These are phyloP conservation scores for Xylariaceae sp. DNA, from an alignment of 2,329 filamentous ascomycete species.

Conservation along the genomic window DNA sequence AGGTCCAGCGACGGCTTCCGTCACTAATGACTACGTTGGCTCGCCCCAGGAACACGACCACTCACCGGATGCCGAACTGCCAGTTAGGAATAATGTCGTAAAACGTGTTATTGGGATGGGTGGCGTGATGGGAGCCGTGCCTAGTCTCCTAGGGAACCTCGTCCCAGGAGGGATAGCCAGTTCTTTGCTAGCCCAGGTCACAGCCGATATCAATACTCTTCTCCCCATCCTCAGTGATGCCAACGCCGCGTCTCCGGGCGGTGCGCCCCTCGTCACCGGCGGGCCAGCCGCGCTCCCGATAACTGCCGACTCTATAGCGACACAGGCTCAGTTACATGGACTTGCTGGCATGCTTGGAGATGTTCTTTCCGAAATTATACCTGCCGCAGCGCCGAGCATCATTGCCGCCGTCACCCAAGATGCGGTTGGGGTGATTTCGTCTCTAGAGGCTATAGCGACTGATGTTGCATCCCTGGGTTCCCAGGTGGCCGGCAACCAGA, in stretches of 20 bases:
- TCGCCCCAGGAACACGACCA: constrained; percentile 7
- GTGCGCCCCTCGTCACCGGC: constrained; percentile 17
- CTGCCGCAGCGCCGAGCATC: constrained; percentile 17
- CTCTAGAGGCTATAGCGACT: constrained; percentile 21
- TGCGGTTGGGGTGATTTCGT: constrained; percentile 14
- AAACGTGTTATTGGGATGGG: constrained; percentile 17
- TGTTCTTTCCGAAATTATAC: constrained; percentile 15
- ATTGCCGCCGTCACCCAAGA: constrained; percentile 19
- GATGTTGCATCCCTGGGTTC: constrained; percentile 21
- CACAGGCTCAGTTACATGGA: constrained; percentile 10
- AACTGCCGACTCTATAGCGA: constrained; percentile 14
- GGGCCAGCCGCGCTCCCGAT: constrained; percentile 12
- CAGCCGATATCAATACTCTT: constrained; percentile 13
- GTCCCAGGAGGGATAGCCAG: constrained; percentile 13
- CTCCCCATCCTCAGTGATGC: constrained; percentile 11
- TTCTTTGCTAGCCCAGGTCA: constrained; percentile 16
- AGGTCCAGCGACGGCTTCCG: constrained; percentile 13
- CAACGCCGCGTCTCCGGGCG: constrained; percentile 9
- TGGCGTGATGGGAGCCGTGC: constrained; percentile 10
- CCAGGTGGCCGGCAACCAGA: constrained; percentile 13
- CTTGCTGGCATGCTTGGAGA: constrained; percentile 16
- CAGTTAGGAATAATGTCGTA: constrained; percentile 1
- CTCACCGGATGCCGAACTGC: constrained; percentile 1
- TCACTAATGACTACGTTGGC: constrained; percentile 7
- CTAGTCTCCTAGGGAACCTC: constrained; percentile 13